phyloP scores from a whole-genome alignment of 352 stramenopile genomes.

The Pseudoperonospora humuli region DNA sequence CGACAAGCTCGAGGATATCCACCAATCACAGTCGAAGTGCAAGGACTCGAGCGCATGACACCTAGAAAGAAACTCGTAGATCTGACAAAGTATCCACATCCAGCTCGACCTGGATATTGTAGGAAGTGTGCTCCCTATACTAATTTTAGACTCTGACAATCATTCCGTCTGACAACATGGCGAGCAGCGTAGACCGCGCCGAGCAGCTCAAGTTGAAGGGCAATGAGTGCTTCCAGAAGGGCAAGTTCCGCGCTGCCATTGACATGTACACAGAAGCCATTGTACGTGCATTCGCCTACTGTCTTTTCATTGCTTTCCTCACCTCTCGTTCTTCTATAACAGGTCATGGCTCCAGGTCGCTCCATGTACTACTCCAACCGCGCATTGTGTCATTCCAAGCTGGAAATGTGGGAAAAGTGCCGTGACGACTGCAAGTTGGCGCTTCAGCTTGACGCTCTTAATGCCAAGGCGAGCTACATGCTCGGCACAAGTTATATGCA shows the following conservation, averaged over 20 bases:
- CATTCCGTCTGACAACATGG: too few species aligned
- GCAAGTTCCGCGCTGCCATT: constrained; percentile 68
- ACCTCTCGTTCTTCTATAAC: background rate
- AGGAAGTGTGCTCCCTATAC: too few species aligned
- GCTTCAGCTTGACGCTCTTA: constrained; percentile 47
- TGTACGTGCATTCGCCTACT: constrained; percentile 25
- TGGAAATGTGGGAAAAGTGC: constrained; percentile 51
- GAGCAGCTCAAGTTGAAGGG: constrained; percentile 72
- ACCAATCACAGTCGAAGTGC: too few species aligned
- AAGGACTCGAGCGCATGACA: too few species aligned
- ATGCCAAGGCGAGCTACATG: constrained; percentile 74
- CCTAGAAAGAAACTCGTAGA: too few species aligned
- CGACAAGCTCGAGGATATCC: too few species aligned
- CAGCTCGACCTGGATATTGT: too few species aligned
- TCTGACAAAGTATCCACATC: too few species aligned
- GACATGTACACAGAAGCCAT: constrained; percentile 86
- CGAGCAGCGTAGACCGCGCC: constrained; percentile 36
- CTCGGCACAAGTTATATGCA: constrained; percentile 54
- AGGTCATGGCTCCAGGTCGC: constrained; percentile 50
- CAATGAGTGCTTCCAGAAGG: constrained; percentile 76
- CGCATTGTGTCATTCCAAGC: constrained; percentile 63
- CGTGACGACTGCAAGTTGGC: constrained; percentile 56
- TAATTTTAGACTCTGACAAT: too few species aligned
- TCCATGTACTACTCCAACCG: constrained; percentile 79
- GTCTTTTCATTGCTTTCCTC: background rate